Evolutionary conservation across 1,139 yeast genomes (phyloP).

Genomic region (Candida albicans): DNA sequence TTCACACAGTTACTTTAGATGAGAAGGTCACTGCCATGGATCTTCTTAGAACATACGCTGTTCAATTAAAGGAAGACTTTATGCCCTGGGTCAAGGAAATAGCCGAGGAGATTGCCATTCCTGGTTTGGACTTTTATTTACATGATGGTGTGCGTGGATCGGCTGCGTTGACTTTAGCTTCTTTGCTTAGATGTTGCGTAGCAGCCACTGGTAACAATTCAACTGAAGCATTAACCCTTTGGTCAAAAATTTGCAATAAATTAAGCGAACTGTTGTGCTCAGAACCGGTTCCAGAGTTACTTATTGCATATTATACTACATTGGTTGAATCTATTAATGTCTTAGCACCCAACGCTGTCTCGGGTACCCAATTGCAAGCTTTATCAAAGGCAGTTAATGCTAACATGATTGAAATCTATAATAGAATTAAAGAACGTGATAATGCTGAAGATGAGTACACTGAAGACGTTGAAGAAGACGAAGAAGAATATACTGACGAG

Average conservation of each 20-base stretch:
- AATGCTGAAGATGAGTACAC: conserved; percentile 69
- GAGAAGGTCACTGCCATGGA: conserved; percentile 94
- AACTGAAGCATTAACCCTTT: conserved; percentile 60
- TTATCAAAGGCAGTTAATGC: conserved; percentile 61
- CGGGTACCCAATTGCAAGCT: conserved; percentile 54
- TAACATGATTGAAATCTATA: conserved; percentile 67
- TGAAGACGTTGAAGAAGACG: conserved; percentile 76
- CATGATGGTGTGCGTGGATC: conserved; percentile 95
- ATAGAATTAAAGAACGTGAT: conserved; percentile 70
- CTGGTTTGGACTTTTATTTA: conserved; percentile 85
- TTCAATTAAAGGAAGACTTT: conserved; percentile 78
- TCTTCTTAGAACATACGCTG: conserved; percentile 81
- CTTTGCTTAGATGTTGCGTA: conserved; percentile 68
- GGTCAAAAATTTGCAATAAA: conserved; percentile 72
- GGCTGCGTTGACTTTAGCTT: conserved; percentile 82
- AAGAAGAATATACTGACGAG: conserved; percentile 86
- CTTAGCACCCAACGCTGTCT: conserved; percentile 63
- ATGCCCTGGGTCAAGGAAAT: conserved; percentile 81
- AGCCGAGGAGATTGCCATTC: conserved; percentile 75
- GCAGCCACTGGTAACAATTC: conserved; percentile 59
- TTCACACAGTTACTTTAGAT: conserved; percentile 87
- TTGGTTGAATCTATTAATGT: conserved; percentile 66
- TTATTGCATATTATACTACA: conserved; percentile 75
- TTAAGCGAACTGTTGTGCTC: conserved; percentile 65
- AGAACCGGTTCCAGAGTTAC: conserved; percentile 84